Conservation (phyloP, 2,329 filamentous ascomycete genomes). For the Microcera coccophila region DNA sequence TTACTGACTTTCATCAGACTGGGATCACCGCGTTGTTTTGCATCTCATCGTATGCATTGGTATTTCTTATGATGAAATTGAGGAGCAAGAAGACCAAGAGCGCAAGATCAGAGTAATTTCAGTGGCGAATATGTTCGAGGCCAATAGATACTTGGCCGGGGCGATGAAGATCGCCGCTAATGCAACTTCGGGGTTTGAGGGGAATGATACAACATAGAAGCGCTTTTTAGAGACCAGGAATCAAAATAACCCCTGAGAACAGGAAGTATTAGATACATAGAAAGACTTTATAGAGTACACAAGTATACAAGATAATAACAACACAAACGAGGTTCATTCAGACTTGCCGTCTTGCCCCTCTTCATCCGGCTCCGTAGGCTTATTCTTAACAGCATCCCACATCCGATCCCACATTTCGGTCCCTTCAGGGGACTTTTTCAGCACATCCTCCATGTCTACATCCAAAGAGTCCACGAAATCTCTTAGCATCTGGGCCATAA, state of each 20-base stretch:
- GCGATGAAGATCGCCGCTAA: too few species aligned
- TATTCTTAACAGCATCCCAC: neutral
- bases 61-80: slow-evolving; percentile 24
- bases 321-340: too few species aligned
- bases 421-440: neutral
- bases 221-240: too few species aligned
- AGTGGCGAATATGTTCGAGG: too few species aligned
- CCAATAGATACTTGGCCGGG: too few species aligned
- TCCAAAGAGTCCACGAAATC: neutral
- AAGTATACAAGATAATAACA: too few species aligned
- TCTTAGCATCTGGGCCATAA: neutral
- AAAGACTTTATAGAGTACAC: too few species aligned
- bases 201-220: too few species aligned
- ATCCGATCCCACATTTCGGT: neutral
- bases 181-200: too few species aligned
- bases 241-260: too few species aligned
- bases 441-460: neutral
- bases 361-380: neutral
- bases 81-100: slow-evolving; percentile 21
- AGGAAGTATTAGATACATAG: too few species aligned
- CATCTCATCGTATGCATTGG: slow-evolving; percentile 18
- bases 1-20: slow-evolving; percentile 7
- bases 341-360: neutral
- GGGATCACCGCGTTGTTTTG: slow-evolving; percentile 21
- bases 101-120: slow-evolving; percentile 9